Conservation (phyloP, 805 yeast genomes). For the Pichia manshurica region DNA sequence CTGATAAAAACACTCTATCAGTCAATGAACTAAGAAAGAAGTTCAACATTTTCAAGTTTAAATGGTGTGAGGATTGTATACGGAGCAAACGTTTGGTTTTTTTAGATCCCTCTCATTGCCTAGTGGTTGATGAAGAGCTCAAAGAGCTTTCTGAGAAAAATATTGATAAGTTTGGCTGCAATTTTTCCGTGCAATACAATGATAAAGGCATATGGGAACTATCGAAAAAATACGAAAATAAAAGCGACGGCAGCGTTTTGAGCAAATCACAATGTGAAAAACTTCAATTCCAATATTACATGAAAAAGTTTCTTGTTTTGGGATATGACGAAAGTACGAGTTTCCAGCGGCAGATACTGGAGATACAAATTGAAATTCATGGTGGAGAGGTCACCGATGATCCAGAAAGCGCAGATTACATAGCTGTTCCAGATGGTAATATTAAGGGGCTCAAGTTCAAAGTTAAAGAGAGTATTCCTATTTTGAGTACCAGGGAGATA, state of each 20-base stretch:
- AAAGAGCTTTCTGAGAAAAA: constrained; percentile 27
- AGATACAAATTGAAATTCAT: constrained; percentile 1
- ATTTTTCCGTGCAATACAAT: constrained; percentile 33
- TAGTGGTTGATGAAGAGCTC: constrained; percentile 16
- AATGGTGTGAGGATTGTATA: constrained; percentile 71
- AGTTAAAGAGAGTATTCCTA: neutral
- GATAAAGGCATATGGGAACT: constrained; percentile 4
- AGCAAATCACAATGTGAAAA: neutral
- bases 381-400: constrained; percentile 8
- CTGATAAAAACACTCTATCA: constrained; percentile 35
- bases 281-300: neutral
- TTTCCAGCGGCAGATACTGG: constrained; percentile 1
- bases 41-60: constrained; percentile 57
- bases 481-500: neutral
- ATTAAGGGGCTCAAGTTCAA: neutral
- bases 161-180: constrained; percentile 60
- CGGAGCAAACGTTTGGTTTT: constrained; percentile 35
- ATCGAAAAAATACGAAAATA: neutral
- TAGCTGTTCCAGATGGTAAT: neutral
- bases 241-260: neutral
- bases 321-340: constrained; percentile 1
- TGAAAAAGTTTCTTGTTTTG: neutral
- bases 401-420: neutral
- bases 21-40: constrained; percentile 33
- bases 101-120: constrained; percentile 58